Percentiles rank a stretch among this genome's conserved stretches.
Evolutionary conservation across 2,329 filamentous ascomycete species (phyloP).

Genomic region (Nemania sp.): DNA sequence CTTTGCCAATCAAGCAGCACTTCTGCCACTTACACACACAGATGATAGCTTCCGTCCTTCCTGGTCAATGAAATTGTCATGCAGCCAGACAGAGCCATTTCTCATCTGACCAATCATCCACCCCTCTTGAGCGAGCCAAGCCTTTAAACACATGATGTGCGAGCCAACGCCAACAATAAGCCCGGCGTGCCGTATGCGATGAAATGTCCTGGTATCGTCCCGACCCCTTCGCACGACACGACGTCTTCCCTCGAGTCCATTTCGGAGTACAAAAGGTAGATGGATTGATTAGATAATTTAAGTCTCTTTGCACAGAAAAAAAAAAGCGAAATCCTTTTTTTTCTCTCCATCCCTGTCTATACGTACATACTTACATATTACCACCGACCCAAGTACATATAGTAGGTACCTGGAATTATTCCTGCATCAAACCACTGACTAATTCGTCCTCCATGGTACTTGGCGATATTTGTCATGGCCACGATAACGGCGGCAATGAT

Average conservation of each 20-base stretch:
- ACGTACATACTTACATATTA: no score
- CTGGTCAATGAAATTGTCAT: constrained; percentile 1
- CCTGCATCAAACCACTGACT: not conserved
- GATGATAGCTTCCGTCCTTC: not conserved
- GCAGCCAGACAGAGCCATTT: not conserved
- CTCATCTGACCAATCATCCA: not conserved
- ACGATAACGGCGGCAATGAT: not conserved
- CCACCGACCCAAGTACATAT: no score
- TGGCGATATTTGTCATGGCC: constrained; percentile 10
- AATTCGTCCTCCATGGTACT: not conserved
- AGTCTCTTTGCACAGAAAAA: no score
- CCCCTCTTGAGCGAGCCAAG: not conserved
- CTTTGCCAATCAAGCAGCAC: constrained; percentile 29
- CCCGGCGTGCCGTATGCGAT: not conserved
- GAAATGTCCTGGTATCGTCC: not conserved
- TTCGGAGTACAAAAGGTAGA: not conserved
- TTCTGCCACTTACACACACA: constrained; percentile 12
- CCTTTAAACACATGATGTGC: not conserved
- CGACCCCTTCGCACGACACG: not conserved
- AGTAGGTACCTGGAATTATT: not conserved
- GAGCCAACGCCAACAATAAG: no score
- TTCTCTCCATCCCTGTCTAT: no score
- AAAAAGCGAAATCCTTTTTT: no score
- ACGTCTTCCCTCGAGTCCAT: not conserved
- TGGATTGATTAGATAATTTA: no score